A percentile compares a stretch with the other conserved stretches of the same genome.
These are phyloP conservation scores for Mucor velutinosus DNA, from an alignment of 371 early-diverging fungal genomes.

Conservation along the genomic window DNA sequence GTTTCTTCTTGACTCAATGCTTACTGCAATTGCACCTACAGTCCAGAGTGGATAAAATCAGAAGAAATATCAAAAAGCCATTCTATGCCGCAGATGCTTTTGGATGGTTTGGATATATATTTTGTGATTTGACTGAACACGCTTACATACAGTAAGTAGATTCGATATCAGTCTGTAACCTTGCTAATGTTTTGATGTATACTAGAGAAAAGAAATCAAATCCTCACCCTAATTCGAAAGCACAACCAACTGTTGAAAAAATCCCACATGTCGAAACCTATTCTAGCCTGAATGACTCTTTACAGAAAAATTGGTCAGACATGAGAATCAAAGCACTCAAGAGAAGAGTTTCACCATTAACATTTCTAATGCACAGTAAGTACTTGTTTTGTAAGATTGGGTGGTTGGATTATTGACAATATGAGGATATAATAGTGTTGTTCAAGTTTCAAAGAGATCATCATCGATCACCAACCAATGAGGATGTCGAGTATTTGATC, in stretches of 20 bases:
- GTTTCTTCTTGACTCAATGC: neutral
- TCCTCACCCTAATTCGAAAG: conserved; percentile 23
- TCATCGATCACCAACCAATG: conserved; percentile 23
- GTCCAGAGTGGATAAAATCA: conserved; percentile 60
- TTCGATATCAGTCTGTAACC: neutral
- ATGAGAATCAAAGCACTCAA: conserved; percentile 33
- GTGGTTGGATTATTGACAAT: neutral
- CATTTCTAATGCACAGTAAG: conserved; percentile 59
- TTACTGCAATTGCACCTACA: conserved; percentile 17
- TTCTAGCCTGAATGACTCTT: conserved; percentile 41
- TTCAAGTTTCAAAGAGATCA: conserved; percentile 37
- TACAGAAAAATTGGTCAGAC: conserved; percentile 35
- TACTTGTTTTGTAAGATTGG: neutral
- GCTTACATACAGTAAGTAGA: conserved; percentile 62
- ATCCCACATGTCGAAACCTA: conserved; percentile 44
- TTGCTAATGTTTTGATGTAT: neutral
- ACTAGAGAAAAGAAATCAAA: conserved; percentile 21
- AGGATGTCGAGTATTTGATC: conserved; percentile 20
- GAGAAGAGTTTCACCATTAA: conserved; percentile 49
- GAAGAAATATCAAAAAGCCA: conserved; percentile 55
- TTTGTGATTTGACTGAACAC: conserved; percentile 77
- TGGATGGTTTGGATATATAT: conserved; percentile 84
- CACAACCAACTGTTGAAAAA: conserved; percentile 44
- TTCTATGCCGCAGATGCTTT: conserved; percentile 71
- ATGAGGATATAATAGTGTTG: conserved; percentile 25